Conservation (phyloP, 106 monocot species). For the Dioscorea alata region DNA sequence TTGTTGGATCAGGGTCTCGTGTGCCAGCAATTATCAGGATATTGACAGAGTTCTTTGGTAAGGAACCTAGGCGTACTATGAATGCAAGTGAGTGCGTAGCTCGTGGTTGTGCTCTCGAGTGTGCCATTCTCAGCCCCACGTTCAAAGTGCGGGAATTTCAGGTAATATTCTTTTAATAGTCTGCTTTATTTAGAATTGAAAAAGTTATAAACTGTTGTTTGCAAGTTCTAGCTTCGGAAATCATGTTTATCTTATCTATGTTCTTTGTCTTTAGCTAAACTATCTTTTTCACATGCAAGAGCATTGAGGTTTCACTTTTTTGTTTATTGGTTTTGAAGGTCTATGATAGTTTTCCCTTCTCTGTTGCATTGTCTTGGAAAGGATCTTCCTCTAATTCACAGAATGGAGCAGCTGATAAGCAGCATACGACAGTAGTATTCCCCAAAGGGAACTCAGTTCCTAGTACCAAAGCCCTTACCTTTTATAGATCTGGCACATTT, state of each 20-base stretch:
- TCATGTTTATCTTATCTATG: neutral
- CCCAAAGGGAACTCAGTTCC: slow-evolving; percentile 66
- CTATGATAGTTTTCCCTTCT: slow-evolving; percentile 79
- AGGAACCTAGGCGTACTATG: slow-evolving; percentile 69
- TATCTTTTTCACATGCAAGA: neutral
- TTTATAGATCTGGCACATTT: slow-evolving; percentile 52
- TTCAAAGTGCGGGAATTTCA: slow-evolving; percentile 86
- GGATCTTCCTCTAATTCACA: slow-evolving; percentile 36
- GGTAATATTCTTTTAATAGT: slow-evolving; percentile 22
- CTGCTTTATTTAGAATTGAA: neutral
- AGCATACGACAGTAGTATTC: slow-evolving; percentile 57
- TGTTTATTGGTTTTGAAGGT: slow-evolving; percentile 35
- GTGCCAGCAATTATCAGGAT: slow-evolving; percentile 69
- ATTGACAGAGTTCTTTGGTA: slow-evolving; percentile 56
- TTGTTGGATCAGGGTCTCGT: slow-evolving; percentile 89
- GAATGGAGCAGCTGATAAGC: slow-evolving; percentile 35
- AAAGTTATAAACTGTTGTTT: neutral
- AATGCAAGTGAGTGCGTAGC: slow-evolving; percentile 94
- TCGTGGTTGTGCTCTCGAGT: slow-evolving; percentile 77
- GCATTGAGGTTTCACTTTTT: neutral
- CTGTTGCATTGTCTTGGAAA: slow-evolving; percentile 83
- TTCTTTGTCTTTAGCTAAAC: neutral
- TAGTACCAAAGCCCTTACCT: slow-evolving; percentile 49
- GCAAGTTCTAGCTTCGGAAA: neutral
- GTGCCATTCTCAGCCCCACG: slow-evolving; percentile 83